Percentiles rank a stretch among this genome's conserved stretches.
phyloP scores from a whole-genome alignment of 306 rosid species.

The Crotalaria pallida region DNA sequence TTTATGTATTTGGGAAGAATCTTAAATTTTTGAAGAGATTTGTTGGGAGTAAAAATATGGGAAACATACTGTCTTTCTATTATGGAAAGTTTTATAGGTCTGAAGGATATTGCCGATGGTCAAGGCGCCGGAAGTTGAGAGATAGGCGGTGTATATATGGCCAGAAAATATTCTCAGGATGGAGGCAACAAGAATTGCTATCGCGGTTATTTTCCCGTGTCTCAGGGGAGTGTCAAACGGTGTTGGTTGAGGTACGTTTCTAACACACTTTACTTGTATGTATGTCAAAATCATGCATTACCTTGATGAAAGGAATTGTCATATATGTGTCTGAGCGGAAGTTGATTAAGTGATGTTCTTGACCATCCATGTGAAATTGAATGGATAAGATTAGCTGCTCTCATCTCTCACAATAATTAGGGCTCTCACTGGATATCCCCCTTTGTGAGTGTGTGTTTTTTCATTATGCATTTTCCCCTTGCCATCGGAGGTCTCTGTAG shows the following conservation, averaged over 20 bases:
- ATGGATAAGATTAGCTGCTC: background rate
- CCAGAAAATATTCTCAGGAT: conserved; percentile 48
- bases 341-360: background rate
- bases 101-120: conserved; percentile 42
- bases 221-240: conserved; percentile 34
- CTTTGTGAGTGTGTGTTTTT: too few species aligned
- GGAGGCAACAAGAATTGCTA: conserved; percentile 50
- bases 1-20: conserved; percentile 55
- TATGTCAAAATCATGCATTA: conserved; percentile 8
- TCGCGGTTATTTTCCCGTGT: conserved; percentile 33
- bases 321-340: background rate
- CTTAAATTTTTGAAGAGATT: conserved; percentile 38
- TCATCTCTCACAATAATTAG: background rate
- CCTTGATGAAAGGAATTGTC: background rate
- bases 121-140: conserved; percentile 35
- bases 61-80: conserved; percentile 42
- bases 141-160: conserved; percentile 34
- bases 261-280: conserved; percentile 6
- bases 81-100: conserved; percentile 45
- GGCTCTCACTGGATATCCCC: too few species aligned
- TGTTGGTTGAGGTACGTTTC: conserved; percentile 41
- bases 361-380: background rate
- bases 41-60: conserved; percentile 40
- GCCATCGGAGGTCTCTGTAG: background rate
- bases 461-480: background rate